These are phyloP conservation scores for Collybiopsis luxurians DNA, from an alignment of 768 basidiomycete species.

Conservation along the genomic window DNA sequence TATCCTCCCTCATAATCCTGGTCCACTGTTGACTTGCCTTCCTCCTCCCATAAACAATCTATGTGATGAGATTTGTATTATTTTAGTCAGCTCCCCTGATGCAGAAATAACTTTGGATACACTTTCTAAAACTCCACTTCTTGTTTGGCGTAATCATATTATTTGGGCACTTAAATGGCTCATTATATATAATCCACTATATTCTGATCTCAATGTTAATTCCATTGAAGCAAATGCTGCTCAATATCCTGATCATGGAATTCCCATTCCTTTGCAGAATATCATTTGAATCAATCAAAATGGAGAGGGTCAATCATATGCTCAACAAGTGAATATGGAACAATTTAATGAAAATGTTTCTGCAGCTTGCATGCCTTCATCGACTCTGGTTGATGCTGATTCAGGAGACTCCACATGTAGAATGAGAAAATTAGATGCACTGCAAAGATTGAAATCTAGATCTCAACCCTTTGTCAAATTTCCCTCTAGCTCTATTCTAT, in stretches of 20 bases:
- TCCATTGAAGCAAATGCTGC: conserved; percentile 1
- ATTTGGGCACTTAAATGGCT: too few species aligned
- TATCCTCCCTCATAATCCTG: conserved; percentile 16
- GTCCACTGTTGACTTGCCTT: conserved; percentile 6
- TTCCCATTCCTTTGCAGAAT: conserved; percentile 10
- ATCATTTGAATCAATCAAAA: conserved; percentile 4
- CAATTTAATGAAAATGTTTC: conserved; percentile 1
- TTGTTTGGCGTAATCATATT: too few species aligned
- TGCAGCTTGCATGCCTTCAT: conserved; percentile 3
- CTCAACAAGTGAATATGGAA: conserved; percentile 12
- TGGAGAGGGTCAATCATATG: conserved; percentile 12
- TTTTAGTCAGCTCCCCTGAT: conserved; percentile 17
- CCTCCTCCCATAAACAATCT: conserved; percentile 13
- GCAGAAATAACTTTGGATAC: conserved; percentile 12
- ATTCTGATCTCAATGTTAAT: conserved; percentile 11
- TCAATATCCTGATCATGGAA: conserved; percentile 13
- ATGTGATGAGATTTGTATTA: conserved; percentile 16
- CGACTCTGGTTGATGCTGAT: conserved; percentile 15
- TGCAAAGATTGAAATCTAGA: conserved; percentile 6
- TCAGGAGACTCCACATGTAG: conserved; percentile 10
- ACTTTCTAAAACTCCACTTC: conserved; percentile 12
- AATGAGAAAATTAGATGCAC: conserved; percentile 12
- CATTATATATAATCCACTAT: too few species aligned
- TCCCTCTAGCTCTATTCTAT: conserved; percentile 10
- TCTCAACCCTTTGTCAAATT: conserved; percentile 14